These are phyloP conservation scores for Eustoma russellianum DNA, from an alignment of 257 asterid genomes.

Conservation along the genomic window DNA sequence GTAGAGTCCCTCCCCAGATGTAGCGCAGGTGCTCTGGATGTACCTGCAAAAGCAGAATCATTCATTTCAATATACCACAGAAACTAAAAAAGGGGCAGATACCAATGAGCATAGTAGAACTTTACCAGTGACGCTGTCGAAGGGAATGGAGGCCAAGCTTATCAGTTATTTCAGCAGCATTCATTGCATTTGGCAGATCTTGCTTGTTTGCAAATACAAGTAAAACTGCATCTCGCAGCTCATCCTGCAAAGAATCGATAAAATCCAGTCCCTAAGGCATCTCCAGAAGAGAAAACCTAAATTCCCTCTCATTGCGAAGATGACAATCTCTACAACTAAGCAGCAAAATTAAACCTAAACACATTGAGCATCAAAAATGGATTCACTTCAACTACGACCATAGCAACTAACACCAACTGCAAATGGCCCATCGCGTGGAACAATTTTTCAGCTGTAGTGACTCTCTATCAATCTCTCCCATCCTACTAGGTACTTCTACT, in stretches of 20 bases:
- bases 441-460: too few relatives aligned
- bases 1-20: constrained; percentile 73
- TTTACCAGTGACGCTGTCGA: constrained; percentile 88
- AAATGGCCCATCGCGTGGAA: too few relatives aligned
- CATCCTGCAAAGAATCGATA: constrained; percentile 41
- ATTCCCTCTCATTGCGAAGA: too few relatives aligned
- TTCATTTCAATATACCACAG: too few relatives aligned
- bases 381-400: too few relatives aligned
- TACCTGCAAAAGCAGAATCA: constrained; percentile 40
- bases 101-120: constrained; percentile 5
- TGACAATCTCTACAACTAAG: too few relatives aligned
- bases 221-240: constrained; percentile 77
- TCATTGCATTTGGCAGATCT: constrained; percentile 95
- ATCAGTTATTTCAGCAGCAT: constrained; percentile 87
- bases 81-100: too few relatives aligned
- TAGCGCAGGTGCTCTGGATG: constrained; percentile 90
- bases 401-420: too few relatives aligned
- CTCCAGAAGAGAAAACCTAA: constrained; percentile 1
- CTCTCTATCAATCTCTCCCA: too few relatives aligned
- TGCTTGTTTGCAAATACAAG: constrained; percentile 90
- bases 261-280: background rate
- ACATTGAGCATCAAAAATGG: too few relatives aligned
- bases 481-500: too few relatives aligned
- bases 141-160: constrained; percentile 90
- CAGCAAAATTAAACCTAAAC: too few relatives aligned